Evolutionary conservation across 306 rosid genomes (phyloP).

Genomic region (Astragalus glycyphyllos): DNA sequence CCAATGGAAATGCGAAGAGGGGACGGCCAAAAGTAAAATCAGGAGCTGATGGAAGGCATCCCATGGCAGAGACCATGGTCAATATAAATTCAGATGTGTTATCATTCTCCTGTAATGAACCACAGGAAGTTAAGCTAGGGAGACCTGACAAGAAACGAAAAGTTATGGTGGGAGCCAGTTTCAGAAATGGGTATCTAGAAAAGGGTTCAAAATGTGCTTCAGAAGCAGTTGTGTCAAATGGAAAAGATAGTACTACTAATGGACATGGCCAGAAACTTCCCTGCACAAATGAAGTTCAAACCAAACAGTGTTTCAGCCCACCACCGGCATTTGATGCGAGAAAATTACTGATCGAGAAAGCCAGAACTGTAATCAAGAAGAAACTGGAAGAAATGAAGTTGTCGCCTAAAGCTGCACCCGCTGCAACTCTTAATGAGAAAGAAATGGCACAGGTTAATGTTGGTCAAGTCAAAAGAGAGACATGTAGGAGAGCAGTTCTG

Average conservation of each 20-base stretch:
- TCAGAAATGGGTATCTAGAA: constrained; percentile 64
- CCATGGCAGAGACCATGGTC: constrained; percentile 48
- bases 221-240: constrained; percentile 64
- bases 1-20: constrained; percentile 64
- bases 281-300: constrained; percentile 55
- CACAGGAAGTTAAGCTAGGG: constrained; percentile 52
- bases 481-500: constrained; percentile 45
- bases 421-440: constrained; percentile 42
- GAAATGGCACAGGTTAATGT: constrained; percentile 50
- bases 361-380: constrained; percentile 79
- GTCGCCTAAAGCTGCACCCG: constrained; percentile 54
- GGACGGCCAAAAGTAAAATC: constrained; percentile 70
- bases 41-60: constrained; percentile 62
- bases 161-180: constrained; percentile 57
- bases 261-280: constrained; percentile 58
- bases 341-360: constrained; percentile 83
- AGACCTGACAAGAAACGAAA: constrained; percentile 76
- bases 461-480: constrained; percentile 53
- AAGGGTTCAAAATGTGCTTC: constrained; percentile 54
- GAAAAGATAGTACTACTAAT: constrained; percentile 51
- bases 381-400: constrained; percentile 79
- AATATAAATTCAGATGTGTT: constrained; percentile 52
- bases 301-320: constrained; percentile 63
- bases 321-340: constrained; percentile 86
- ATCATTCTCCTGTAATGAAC: constrained; percentile 50